Evolutionary conservation across 2,329 filamentous ascomycete species (phyloP).

Genomic region (Colletotrichum theobromicola): DNA sequence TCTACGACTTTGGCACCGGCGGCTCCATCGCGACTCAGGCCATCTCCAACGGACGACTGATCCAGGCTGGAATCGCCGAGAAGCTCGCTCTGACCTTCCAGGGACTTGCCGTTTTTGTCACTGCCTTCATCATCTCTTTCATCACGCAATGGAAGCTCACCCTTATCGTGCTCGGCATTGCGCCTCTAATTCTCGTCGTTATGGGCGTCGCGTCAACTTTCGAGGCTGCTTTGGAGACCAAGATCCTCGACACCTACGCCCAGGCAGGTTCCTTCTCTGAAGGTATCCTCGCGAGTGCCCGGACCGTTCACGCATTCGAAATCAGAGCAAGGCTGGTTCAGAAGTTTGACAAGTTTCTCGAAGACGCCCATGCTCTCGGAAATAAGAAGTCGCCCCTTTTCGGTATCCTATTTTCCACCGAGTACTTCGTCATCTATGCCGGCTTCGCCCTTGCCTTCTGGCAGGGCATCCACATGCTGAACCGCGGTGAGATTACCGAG

Average conservation of each 20-base stretch:
- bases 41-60: slow-evolving; percentile 48
- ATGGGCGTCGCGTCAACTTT: slow-evolving; percentile 31
- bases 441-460: slow-evolving; percentile 50
- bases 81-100: slow-evolving; percentile 46
- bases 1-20: slow-evolving; percentile 48
- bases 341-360: slow-evolving; percentile 43
- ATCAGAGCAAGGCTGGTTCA: slow-evolving; percentile 41
- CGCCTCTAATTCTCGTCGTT: slow-evolving; percentile 33
- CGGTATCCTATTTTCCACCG: slow-evolving; percentile 41
- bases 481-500: slow-evolving; percentile 38
- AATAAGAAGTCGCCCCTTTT: slow-evolving; percentile 42
- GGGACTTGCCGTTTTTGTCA: slow-evolving; percentile 39
- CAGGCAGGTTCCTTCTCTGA: slow-evolving; percentile 41
- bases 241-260: slow-evolving; percentile 38
- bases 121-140: slow-evolving; percentile 45
- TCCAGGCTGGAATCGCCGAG: slow-evolving; percentile 45
- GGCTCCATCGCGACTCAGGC: slow-evolving; percentile 48
- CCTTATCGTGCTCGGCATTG: slow-evolving; percentile 39
- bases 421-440: slow-evolving; percentile 46
- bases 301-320: slow-evolving; percentile 49
- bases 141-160: slow-evolving; percentile 49
- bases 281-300: slow-evolving; percentile 39
- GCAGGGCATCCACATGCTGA: slow-evolving; percentile 46
- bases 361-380: slow-evolving; percentile 38
- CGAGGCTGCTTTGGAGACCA: slow-evolving; percentile 36